Conservation (phyloP, 176 grass and related monocot species). For the Oryza brachyantha region DNA sequence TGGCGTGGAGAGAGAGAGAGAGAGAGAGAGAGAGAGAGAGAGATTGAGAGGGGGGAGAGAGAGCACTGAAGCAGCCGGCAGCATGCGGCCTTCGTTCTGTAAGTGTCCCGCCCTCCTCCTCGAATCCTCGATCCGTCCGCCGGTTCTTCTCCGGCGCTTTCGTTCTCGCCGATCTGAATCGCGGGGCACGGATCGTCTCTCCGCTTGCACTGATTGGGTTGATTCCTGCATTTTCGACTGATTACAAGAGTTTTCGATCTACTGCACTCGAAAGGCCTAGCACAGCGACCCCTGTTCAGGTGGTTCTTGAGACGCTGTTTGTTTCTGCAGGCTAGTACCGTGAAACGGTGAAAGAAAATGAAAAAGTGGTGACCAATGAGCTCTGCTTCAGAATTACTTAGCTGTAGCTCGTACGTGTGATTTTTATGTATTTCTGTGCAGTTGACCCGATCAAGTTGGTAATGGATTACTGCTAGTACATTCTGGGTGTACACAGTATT, state of each 20-base stretch:
- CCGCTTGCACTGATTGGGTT: not conserved
- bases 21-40: not conserved
- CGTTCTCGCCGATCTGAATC: constrained; percentile 5
- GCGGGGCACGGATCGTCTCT: not conserved
- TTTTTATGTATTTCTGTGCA: not conserved
- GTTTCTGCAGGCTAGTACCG: not conserved
- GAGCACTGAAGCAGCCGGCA: constrained; percentile 2
- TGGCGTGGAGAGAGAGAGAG: not conserved
- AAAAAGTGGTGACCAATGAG: not conserved
- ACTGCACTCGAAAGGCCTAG: not conserved
- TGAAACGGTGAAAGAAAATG: not conserved
- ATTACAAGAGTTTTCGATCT: not conserved
- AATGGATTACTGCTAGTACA: not conserved
- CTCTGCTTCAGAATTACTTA: not conserved
- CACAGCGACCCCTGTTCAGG: not conserved
- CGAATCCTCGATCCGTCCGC: not conserved
- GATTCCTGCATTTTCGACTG: not conserved
- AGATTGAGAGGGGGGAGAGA: not conserved
- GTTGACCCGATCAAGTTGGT: not conserved
- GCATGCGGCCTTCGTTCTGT: constrained; percentile 34
- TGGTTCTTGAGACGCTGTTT: not conserved
- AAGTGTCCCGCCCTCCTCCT: not conserved
- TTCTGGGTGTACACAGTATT: not conserved
- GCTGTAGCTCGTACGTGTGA: not conserved
- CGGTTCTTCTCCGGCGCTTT: too few relatives aligned